Evolutionary conservation across 257 asterid species (phyloP).

Genomic region (Rubia yunnanensis): DNA sequence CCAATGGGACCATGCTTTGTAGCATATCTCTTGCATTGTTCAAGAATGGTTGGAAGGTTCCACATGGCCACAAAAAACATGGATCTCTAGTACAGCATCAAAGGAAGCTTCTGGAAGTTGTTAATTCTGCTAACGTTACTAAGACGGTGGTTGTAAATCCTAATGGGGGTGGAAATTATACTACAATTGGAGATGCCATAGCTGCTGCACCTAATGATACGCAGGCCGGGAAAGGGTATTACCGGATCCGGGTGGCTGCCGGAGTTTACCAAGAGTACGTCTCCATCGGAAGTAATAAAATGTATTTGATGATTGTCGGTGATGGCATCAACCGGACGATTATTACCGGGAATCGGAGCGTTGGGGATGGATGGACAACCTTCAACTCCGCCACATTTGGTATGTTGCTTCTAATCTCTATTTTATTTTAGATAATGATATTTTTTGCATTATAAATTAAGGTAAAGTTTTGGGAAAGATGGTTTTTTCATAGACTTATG

Average conservation of each 20-base stretch:
- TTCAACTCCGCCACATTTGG: constrained; percentile 30
- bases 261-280: constrained; percentile 29
- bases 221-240: constrained; percentile 14
- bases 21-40: constrained; percentile 27
- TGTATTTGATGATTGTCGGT: constrained; percentile 29
- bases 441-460: no score
- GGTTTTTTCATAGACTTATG: no score
- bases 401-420: background rate
- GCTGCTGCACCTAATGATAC: constrained; percentile 21
- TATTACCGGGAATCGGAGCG: constrained; percentile 26
- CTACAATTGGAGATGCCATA: constrained; percentile 19
- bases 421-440: no score
- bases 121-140: constrained; percentile 7
- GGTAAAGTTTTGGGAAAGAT: no score
- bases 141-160: constrained; percentile 25
- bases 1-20: constrained; percentile 19
- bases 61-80: background rate
- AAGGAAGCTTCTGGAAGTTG: background rate
- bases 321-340: constrained; percentile 28
- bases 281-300: constrained; percentile 18
- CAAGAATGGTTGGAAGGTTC: constrained; percentile 22
- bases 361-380: constrained; percentile 31
- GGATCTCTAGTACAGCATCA: constrained; percentile 6
- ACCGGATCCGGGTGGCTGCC: constrained; percentile 22
- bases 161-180: constrained; percentile 24